Evolutionary conservation across 2,329 filamentous ascomycete genomes (phyloP), one percentile per base, ranked within the genome.

Genomic region (Neospermospora avenae): DNA sequence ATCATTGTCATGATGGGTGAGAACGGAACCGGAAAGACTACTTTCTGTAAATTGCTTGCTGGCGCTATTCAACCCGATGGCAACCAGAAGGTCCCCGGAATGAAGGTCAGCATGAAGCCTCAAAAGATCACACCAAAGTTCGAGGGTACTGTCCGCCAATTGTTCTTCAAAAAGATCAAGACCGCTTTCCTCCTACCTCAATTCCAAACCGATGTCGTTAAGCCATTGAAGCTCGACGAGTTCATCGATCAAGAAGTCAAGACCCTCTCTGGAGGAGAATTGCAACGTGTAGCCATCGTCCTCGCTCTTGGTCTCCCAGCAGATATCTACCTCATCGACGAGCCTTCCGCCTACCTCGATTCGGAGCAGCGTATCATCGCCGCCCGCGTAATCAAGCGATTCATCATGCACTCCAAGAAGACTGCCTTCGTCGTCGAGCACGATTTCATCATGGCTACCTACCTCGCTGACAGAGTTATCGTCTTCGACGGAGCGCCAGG

Each of bases 121-220:
- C 95, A 99, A 81, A 99, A 96, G 72, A 99, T 99, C 72, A 99
- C 93, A 2, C 95, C 95, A 73, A 99, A 97, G 78, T 99, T 96
- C 74, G 88, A 93, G 67, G 95, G 96, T 65, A 99, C 93, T 41
- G 95, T 99, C 60, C 91, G 95, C 65, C 92, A 97, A 77, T 84
- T 99, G 54, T 98, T 99, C 83, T 96, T 98, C 86, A 99, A 99
- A 88, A 93, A 95, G 81, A 99, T 99, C 78, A 96, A 96, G 84
- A 87, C 92, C 63, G 88, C 93, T 39, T 99, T 99, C 85, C 77
- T 99, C 70, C 95, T 88, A 69, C 95, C 95, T 31, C 95, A 99
- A 77, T 99, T 99, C 84, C 95, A 99, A 81, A 99, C 95, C 14
- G 95, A 99, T 76, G 96, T 99, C 60, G 96, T 98, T 80, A 98